These are phyloP conservation scores for Juncus effusus DNA, from an alignment of 176 grass and related monocot genomes.

Conservation along the genomic window DNA sequence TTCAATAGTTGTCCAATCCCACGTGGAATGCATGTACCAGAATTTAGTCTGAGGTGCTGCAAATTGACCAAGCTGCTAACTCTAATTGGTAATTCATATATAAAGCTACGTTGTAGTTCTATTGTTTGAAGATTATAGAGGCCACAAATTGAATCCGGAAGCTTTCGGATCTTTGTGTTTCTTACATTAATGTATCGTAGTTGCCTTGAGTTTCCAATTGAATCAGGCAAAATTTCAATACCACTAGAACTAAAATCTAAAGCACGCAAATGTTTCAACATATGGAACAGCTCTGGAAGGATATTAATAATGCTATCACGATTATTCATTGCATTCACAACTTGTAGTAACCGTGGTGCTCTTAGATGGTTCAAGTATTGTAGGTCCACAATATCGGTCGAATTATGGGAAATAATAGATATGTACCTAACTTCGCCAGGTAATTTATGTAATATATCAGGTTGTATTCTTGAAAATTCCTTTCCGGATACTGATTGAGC, in stretches of 20 bases:
- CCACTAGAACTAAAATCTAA: constrained; percentile 34
- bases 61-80: constrained; percentile 36
- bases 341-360: neutral
- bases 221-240: constrained; percentile 32
- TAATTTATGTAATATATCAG: neutral
- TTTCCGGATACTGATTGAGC: constrained; percentile 19
- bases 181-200: constrained; percentile 40
- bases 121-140: neutral
- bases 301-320: neutral
- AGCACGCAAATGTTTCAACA: constrained; percentile 25
- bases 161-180: constrained; percentile 10
- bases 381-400: neutral
- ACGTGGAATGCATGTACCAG: constrained; percentile 28
- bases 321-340: constrained; percentile 6
- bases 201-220: constrained; percentile 38
- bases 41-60: constrained; percentile 31
- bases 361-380: neutral
- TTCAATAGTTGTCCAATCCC: constrained; percentile 37
- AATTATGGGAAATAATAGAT: neutral
- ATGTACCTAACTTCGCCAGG: neutral
- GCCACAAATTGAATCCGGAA: constrained; percentile 42
- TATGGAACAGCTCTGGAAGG: constrained; percentile 1
- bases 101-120: constrained; percentile 19
- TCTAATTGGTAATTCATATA: constrained; percentile 32
- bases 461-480: constrained; percentile 9